Evolutionary conservation across 2,329 filamentous ascomycete genomes (phyloP), one percentile per base, ranked within the genome.

Genomic region (Phoma sp.): DNA sequence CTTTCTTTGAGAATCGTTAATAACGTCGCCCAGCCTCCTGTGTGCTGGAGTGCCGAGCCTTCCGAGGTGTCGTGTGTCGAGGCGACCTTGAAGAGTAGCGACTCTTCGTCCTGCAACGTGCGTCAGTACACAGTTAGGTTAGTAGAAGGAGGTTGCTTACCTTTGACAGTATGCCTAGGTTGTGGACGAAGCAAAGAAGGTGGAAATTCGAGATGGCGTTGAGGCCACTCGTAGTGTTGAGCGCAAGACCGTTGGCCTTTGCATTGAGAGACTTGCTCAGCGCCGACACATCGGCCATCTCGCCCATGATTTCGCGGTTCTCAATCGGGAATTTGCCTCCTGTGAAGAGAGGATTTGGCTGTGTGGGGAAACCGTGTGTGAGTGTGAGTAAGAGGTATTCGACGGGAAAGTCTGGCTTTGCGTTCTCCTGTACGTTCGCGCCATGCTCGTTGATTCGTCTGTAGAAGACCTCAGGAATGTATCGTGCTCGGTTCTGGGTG

Each of bases 401-500:
- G 43, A 97, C 93, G 0, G 95, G 95, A 74, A 99, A 99, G 40
- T 90, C 88, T 0, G 95, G 95, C 73, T 97, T 98, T 22, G 95
- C 95, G 67, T 96, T 98, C 76, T 98, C 92, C 74, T 97, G 95
- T 7, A 98, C 95, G 65, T 94, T 96, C 61, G 90, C 91, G 31
- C 93, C 93, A 72, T 99, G 96, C 74, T 99, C 94, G 76, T 99
- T 99, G 76, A 96, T 92, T 65, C 86, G 88, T 58, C 94, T 87
- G 79, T 96, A 99, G 77, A 98, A 99, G 4, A 99, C 94, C 70
- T 99, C 95, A 0, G 95, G 95, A 21, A 99, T 96, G 72, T 99
- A 99, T 67, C 93, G 85, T 22, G 89, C 88, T 51, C 86, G 87
- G 77, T 81, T 51, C 80, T 86, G 64, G 81, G 73, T 86, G 61